phyloP scores from a whole-genome alignment of 139 green algal genomes.

The Chlorella sp. region DNA sequence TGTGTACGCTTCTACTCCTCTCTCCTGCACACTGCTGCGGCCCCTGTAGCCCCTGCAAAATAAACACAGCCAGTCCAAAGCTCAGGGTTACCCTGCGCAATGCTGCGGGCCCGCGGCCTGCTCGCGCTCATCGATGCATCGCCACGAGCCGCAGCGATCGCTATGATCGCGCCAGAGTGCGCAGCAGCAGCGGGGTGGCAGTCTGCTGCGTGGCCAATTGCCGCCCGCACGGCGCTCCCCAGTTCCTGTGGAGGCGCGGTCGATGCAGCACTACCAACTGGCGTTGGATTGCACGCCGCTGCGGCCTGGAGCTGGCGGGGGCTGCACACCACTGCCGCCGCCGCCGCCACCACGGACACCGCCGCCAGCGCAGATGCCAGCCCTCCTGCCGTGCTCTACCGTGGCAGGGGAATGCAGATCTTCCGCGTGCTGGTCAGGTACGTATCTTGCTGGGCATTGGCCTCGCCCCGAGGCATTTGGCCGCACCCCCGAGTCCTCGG shows the following conservation, averaged over 20 bases:
- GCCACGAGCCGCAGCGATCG: neutral
- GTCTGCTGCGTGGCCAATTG: no score
- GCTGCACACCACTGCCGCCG: neutral
- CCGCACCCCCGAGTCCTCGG: no score
- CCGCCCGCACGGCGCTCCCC: no score
- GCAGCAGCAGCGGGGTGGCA: neutral
- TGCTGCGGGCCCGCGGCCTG: conserved; percentile 4
- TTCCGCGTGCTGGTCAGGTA: conserved; percentile 77
- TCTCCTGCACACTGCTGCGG: neutral
- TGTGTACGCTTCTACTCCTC: neutral
- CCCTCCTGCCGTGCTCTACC: conserved; percentile 62
- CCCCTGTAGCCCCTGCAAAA: neutral
- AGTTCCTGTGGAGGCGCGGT: no score
- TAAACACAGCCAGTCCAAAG: neutral
- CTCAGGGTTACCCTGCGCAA: neutral
- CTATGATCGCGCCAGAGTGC: neutral
- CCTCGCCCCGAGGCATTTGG: no score
- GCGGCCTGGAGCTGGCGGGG: neutral
- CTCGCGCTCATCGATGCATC: neutral
- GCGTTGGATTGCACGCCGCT: neutral
- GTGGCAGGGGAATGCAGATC: conserved; percentile 64
- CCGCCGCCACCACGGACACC: neutral
- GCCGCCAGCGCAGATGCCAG: neutral
- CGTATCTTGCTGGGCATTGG: neutral
- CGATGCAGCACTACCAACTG: neutral